phyloP scores from a whole-genome alignment of 495 filamentous ascomycete species.

The Hypoxylon lienhwacheense region DNA sequence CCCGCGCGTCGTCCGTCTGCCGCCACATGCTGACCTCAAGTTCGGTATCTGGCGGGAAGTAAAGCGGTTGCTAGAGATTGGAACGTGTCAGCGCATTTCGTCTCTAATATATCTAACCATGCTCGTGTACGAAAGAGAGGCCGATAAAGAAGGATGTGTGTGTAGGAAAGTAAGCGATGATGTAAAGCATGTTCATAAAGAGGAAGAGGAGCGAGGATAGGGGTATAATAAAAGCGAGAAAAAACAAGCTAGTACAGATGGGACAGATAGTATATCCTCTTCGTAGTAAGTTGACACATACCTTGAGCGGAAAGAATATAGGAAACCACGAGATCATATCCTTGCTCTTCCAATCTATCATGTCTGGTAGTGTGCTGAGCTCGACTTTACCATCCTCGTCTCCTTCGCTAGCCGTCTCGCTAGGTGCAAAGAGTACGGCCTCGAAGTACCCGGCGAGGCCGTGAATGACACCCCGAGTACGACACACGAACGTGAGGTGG shows the following conservation, averaged over 20 bases:
- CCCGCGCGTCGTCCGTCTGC: conserved; percentile 89
- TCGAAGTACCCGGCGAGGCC: conserved; percentile 96
- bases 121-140: too few relatives aligned
- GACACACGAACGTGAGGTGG: conserved; percentile 70
- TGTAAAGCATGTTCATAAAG: not conserved
- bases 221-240: not conserved
- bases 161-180: too few relatives aligned
- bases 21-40: conserved; percentile 92
- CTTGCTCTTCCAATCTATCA: conserved; percentile 86
- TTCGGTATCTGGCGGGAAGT: conserved; percentile 80
- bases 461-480: conserved; percentile 79
- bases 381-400: conserved; percentile 60
- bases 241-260: not conserved
- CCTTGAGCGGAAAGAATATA: conserved; percentile 96
- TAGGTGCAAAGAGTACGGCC: conserved; percentile 72
- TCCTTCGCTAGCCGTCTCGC: not conserved
- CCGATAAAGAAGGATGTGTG: too few relatives aligned
- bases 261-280: not conserved
- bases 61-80: conserved; percentile 73
- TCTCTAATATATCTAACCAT: too few relatives aligned
- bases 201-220: not conserved
- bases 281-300: conserved; percentile 42
- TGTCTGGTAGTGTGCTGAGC: conserved; percentile 88
- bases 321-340: conserved; percentile 99
- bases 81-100: conserved; percentile 18